phyloP scores from a whole-genome alignment of 228 moss, liverwort and hornwort genomes.

The Sphagnum magellanicum region DNA sequence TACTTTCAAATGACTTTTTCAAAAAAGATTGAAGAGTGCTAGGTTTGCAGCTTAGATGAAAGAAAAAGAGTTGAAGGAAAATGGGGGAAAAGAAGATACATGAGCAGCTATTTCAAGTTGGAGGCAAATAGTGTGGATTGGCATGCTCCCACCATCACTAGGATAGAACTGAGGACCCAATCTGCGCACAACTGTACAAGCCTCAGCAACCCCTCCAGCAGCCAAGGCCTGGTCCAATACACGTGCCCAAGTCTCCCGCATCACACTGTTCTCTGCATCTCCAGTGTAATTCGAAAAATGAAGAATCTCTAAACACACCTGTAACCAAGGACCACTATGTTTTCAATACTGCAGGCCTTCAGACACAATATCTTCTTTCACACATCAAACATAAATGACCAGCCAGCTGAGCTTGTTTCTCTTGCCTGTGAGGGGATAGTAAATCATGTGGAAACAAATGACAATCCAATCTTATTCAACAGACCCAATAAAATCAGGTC shows the following conservation, averaged over 20 bases:
- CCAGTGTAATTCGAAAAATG: constrained; percentile 99
- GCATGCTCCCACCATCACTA: constrained; percentile 89
- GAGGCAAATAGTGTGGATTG: constrained; percentile 81
- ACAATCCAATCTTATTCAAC: too few relatives aligned
- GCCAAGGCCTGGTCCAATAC: constrained; percentile 91
- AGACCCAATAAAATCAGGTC: too few relatives aligned
- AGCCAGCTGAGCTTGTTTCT: too few relatives aligned
- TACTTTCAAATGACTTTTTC: too few relatives aligned
- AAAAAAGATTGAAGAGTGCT: too few relatives aligned
- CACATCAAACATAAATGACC: too few relatives aligned
- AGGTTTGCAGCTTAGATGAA: background rate
- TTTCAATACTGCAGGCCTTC: background rate
- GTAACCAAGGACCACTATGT: constrained; percentile 12
- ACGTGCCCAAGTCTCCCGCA: constrained; percentile 97
- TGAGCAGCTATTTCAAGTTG: constrained; percentile 89
- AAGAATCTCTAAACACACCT: constrained; percentile 93
- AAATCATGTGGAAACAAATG: too few relatives aligned
- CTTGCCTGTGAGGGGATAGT: too few relatives aligned
- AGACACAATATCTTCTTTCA: background rate
- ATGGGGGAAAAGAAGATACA: constrained; percentile 19
- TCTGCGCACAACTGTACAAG: constrained; percentile 76
- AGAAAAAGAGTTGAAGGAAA: background rate
- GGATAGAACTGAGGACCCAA: constrained; percentile 91
- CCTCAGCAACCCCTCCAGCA: constrained; percentile 79
- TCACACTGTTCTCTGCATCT: constrained; percentile 92